Percentiles rank a stretch among this genome's conserved stretches.
Conservation (phyloP, 2,329 filamentous ascomycete genomes). For the Phialocephala sp. region DNA sequence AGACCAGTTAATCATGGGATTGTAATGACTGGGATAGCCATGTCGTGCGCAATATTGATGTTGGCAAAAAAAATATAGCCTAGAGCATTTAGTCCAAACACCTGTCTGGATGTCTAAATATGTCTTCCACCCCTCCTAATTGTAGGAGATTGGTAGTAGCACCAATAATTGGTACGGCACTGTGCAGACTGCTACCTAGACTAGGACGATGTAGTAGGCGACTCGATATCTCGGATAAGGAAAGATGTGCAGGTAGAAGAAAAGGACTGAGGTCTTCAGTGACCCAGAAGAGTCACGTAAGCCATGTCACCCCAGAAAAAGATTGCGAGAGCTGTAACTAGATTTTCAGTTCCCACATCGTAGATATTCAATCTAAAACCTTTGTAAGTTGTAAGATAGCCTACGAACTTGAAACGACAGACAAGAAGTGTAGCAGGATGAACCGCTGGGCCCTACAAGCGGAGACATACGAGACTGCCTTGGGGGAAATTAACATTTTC, state of each 20-base stretch:
- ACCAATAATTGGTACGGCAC: not conserved
- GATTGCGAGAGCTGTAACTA: not conserved
- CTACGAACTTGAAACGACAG: not conserved
- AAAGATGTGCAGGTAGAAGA: constrained; percentile 20
- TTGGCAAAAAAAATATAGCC: constrained; percentile 7
- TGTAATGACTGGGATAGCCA: constrained; percentile 13
- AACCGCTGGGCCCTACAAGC: not conserved
- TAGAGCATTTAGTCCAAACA: constrained; percentile 14
- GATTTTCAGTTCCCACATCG: not conserved
- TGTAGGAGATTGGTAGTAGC: constrained; percentile 13
- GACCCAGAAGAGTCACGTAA: constrained; percentile 16
- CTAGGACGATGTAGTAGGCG: constrained; percentile 7
- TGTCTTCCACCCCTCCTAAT: constrained; percentile 17
- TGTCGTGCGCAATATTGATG: constrained; percentile 16
- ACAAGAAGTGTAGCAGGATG: not conserved
- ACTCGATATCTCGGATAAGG: constrained; percentile 7
- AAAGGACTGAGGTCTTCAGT: constrained; percentile 17
- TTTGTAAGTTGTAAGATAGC: not conserved
- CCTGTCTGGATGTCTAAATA: not conserved
- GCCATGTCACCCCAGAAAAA: constrained; percentile 15
- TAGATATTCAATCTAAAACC: not conserved
- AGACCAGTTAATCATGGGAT: constrained; percentile 9
- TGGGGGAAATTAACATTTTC: too few species aligned
- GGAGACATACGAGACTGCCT: not conserved
- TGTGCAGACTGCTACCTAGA: constrained; percentile 13